Evolutionary conservation across 2,329 filamentous ascomycete species (phyloP), one percentile per base, ranked within the genome.

Genomic region (Dichotomopilus funicola): DNA sequence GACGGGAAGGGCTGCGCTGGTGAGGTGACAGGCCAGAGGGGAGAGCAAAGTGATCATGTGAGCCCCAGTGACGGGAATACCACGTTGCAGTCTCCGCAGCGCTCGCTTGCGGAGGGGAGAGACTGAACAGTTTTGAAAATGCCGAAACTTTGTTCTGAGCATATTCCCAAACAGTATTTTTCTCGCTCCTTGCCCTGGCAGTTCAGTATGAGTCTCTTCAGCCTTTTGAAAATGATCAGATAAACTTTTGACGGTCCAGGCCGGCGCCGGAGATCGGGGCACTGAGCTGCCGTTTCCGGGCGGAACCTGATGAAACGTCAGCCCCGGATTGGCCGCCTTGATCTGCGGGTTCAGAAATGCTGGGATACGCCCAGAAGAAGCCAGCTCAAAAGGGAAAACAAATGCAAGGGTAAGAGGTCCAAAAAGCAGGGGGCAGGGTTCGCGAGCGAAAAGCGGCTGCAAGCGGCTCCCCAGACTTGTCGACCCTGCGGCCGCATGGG

Each of bases 401-500:
- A 31, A 31, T 12, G 19, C 43, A 45, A 31, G 43, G 43, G 12
- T 31, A 36, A 34, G 38, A 38, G 35, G 40, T 34, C 36, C 34
- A 44, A 53, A 45, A 54, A 36, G 45, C 46, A 53, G 36, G 54
- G 53, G 45, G 47, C 38, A 36, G 41, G 37, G 40, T n/a, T 19
- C 45, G 43, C 48, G 57, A 61, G 53, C 40, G 53, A 41, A 38
- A 42, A 45, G 56, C 63, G 61, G 63, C 53, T 63, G 57, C 52
- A 58, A 52, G 56, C 59, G 62, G 63, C 56, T 63, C 59, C 57
- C 63, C 59, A 49, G 60, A 61, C 43, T 58, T 49, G 53, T 12
- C 42, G 36, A 41, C 33, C 56, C 53, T 13, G 12, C 34, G 38
- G 53, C 41, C 36, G 53, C 52, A 47, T 49, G n/a, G 31, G 37